Evolutionary conservation across 306 rosid species (phyloP), one percentile per base, ranked within the genome.

Genomic region (Cicer judaicum): DNA sequence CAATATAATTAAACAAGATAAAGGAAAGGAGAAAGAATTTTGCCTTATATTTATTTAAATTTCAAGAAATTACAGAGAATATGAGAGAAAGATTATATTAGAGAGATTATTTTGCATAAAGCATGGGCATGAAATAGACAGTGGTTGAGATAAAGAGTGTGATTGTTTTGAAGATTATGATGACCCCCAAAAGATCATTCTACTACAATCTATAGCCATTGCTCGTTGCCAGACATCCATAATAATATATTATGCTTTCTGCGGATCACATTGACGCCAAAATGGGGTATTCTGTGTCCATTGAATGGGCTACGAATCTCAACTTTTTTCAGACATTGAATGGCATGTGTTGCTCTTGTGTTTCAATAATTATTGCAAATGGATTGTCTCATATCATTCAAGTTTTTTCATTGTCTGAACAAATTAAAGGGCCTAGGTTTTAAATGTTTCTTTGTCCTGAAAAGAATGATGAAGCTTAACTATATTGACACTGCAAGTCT

Each of bases 221-320:
- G 49, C 1, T 48, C 36, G 2, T 74, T 42, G 2, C 54, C 41
- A 80, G 46, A 62, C 84, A 80, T 68, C 38, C 72, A 80, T 75
- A 7, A 68, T 75, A 8, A 52, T 62, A 76, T 29, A 52, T 43
- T 18, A 80, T 29, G 72, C 41, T 49, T 61, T 74, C 61, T 60
- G 65, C 41, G 66, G 57, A 60, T 47, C 54, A 53, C 46, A 8
- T 65, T 82, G 67, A 61, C 7, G 24, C 46, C 34, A 64, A 64
- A 64, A 16, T 64, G 15, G 38, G 38, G 70, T 64, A 18, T 42
- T 64, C 12, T 75, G 67, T 86, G 84, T 83, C 56, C 78, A 81
- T 60, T 59, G 49, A 75, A 66, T 83, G 66, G 73, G 78, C 14
- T 78, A 74, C 80, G 72, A 86, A 63, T 72, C 87, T 78, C 64